phyloP scores from a whole-genome alignment of 1,139 yeast genomes.

The Geotrichum bryndzae region DNA sequence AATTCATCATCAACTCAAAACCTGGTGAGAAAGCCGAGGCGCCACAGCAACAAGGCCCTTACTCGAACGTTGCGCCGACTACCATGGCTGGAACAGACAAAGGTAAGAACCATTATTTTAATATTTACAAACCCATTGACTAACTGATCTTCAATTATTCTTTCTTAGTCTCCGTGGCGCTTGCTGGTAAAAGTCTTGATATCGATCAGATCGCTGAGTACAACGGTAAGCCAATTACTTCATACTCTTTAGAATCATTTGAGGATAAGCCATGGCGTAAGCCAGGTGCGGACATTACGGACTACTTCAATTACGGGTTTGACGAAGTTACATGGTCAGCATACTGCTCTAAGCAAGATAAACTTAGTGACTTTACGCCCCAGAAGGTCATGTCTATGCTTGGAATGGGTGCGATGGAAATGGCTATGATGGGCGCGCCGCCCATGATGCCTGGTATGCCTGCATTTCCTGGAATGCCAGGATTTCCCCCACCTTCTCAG shows the following conservation, averaged over 20 bases:
- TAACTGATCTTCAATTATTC: not conserved
- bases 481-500: slow-evolving; percentile 27
- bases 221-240: slow-evolving; percentile 80
- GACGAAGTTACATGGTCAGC: slow-evolving; percentile 96
- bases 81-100: slow-evolving; percentile 19
- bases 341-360: slow-evolving; percentile 84
- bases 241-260: slow-evolving; percentile 71
- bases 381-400: slow-evolving; percentile 36
- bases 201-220: slow-evolving; percentile 71
- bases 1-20: slow-evolving; percentile 53
- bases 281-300: slow-evolving; percentile 92
- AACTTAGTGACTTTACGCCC: slow-evolving; percentile 68
- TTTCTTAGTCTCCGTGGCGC: not conserved
- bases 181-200: slow-evolving; percentile 44
- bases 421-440: slow-evolving; percentile 17
- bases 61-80: slow-evolving; percentile 18
- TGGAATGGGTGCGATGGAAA: slow-evolving; percentile 26
- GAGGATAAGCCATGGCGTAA: slow-evolving; percentile 97
- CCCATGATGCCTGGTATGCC: slow-evolving; percentile 27
- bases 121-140: slow-evolving; percentile 16
- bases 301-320: slow-evolving; percentile 92
- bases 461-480: slow-evolving; percentile 33
- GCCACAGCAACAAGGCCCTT: slow-evolving; percentile 30
- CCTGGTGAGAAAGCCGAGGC: slow-evolving; percentile 35
- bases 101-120: slow-evolving; percentile 18